phyloP scores from a whole-genome alignment of 306 rosid genomes.

The Fragaria iinumae region DNA sequence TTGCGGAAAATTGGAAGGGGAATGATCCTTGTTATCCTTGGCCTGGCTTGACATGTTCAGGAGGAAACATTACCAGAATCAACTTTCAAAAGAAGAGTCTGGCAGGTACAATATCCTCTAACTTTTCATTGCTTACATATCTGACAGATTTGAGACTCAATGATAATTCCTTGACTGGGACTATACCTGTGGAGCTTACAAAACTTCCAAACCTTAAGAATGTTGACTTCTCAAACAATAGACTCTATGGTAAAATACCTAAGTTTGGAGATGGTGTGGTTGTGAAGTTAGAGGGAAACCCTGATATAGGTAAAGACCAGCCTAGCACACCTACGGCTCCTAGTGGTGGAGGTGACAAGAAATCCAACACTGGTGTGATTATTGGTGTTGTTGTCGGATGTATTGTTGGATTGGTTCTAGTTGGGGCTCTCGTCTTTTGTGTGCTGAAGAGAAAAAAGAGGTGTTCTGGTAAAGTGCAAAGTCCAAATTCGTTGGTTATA shows the following conservation, averaged over 20 bases:
- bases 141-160: constrained; percentile 44
- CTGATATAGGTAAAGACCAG: constrained; percentile 55
- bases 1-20: constrained; percentile 64
- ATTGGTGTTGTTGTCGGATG: constrained; percentile 39
- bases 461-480: not conserved
- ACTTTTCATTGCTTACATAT: constrained; percentile 39
- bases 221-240: constrained; percentile 62
- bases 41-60: constrained; percentile 49
- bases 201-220: constrained; percentile 18
- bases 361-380: constrained; percentile 1
- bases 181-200: constrained; percentile 64
- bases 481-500: constrained; percentile 22
- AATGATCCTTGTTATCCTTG: constrained; percentile 70
- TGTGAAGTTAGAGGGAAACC: constrained; percentile 50
- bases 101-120: constrained; percentile 62
- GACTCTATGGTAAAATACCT: constrained; percentile 54
- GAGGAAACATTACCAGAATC: constrained; percentile 35
- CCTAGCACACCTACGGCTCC: constrained; percentile 4
- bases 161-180: constrained; percentile 47
- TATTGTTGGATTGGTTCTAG: constrained; percentile 1
- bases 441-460: constrained; percentile 20
- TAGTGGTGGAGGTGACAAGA: constrained; percentile 4
- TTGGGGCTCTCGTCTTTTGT: constrained; percentile 12
- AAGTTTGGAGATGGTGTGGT: constrained; percentile 36
- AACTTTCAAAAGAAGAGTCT: constrained; percentile 63